Percentiles rank a stretch among this genome's conserved stretches.
Evolutionary conservation across 2,329 filamentous ascomycete species (phyloP).

Genomic region (Fusarium devonianum): DNA sequence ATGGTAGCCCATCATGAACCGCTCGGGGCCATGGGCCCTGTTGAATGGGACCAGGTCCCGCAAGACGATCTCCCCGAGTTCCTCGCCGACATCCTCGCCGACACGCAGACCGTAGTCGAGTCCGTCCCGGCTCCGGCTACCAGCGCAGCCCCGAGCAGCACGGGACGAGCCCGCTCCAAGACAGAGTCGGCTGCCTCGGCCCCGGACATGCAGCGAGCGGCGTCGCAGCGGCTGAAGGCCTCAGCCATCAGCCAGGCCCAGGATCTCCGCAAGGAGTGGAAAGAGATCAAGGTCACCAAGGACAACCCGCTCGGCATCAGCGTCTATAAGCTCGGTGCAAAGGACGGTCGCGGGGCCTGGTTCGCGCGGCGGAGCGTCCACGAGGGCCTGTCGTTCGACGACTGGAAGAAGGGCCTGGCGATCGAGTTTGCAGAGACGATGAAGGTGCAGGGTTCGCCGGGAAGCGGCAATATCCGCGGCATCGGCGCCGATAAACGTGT

Average conservation of each 20-base stretch:
- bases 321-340: slow-evolving; percentile 80
- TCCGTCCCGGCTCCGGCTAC: slow-evolving; percentile 67
- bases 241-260: slow-evolving; percentile 57
- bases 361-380: slow-evolving; percentile 88
- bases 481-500: slow-evolving; percentile 82
- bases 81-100: slow-evolving; percentile 66
- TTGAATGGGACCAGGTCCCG: slow-evolving; percentile 58
- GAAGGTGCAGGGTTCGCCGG: slow-evolving; percentile 72
- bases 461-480: slow-evolving; percentile 79
- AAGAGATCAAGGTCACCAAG: slow-evolving; percentile 76
- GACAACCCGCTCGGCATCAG: slow-evolving; percentile 79
- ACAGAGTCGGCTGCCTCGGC: slow-evolving; percentile 61
- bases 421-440: slow-evolving; percentile 82
- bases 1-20: slow-evolving; percentile 68
- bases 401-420: slow-evolving; percentile 79
- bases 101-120: slow-evolving; percentile 75
- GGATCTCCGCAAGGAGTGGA: slow-evolving; percentile 83
- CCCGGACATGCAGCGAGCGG: slow-evolving; percentile 60
- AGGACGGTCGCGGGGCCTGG: slow-evolving; percentile 87
- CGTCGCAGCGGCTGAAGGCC: slow-evolving; percentile 49
- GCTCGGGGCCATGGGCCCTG: slow-evolving; percentile 62
- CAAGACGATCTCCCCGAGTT: slow-evolving; percentile 60
- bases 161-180: slow-evolving; percentile 60
- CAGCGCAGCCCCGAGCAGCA: slow-evolving; percentile 51
- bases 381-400: slow-evolving; percentile 76